Evolutionary conservation across 2,329 filamentous ascomycete species (phyloP).

Genomic region (Diplodia seriata): DNA sequence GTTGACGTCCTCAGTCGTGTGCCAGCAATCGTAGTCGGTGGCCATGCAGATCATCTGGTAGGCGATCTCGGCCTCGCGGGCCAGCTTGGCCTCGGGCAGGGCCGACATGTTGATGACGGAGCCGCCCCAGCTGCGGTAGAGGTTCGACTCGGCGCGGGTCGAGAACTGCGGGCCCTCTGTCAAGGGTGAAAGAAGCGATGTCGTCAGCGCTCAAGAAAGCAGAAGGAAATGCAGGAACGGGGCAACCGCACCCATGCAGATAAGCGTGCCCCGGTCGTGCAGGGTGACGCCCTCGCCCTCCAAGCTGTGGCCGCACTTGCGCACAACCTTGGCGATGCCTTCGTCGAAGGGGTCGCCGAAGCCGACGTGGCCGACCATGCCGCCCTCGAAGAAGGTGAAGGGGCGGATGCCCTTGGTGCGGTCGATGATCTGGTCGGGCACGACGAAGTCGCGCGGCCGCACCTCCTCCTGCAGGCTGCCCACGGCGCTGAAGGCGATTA

Average conservation of each 20-base stretch:
- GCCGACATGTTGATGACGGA: slow-evolving; percentile 98
- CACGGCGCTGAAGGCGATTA: slow-evolving; percentile 95
- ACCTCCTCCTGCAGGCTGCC: slow-evolving; percentile 92
- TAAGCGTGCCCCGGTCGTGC: slow-evolving; percentile 81
- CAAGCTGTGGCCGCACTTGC: slow-evolving; percentile 76
- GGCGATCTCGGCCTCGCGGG: slow-evolving; percentile 91
- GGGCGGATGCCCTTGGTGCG: slow-evolving; percentile 93
- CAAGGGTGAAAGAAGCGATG: not conserved
- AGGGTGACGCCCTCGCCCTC: slow-evolving; percentile 84
- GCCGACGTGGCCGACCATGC: slow-evolving; percentile 90
- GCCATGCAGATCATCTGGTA: slow-evolving; percentile 99
- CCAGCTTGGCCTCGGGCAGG: slow-evolving; percentile 93
- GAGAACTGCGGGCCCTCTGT: slow-evolving; percentile 95
- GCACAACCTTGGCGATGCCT: slow-evolving; percentile 76
- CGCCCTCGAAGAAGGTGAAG: slow-evolving; percentile 94
- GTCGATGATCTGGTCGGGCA: slow-evolving; percentile 96
- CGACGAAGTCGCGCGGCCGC: slow-evolving; percentile 93
- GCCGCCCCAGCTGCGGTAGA: slow-evolving; percentile 94
- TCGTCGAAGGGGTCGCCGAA: slow-evolving; percentile 96
- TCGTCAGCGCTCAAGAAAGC: slow-evolving; percentile 42
- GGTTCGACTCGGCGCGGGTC: slow-evolving; percentile 90
- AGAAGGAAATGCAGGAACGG: slow-evolving; percentile 45
- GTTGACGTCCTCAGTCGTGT: slow-evolving; percentile 77
- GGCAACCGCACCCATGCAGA: slow-evolving; percentile 73
- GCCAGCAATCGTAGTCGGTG: slow-evolving; percentile 99